Evolutionary conservation across 1,284 basidiomycete species (phyloP), one percentile per base, ranked within the genome.

Genomic region (Neonothopanus nambi): DNA sequence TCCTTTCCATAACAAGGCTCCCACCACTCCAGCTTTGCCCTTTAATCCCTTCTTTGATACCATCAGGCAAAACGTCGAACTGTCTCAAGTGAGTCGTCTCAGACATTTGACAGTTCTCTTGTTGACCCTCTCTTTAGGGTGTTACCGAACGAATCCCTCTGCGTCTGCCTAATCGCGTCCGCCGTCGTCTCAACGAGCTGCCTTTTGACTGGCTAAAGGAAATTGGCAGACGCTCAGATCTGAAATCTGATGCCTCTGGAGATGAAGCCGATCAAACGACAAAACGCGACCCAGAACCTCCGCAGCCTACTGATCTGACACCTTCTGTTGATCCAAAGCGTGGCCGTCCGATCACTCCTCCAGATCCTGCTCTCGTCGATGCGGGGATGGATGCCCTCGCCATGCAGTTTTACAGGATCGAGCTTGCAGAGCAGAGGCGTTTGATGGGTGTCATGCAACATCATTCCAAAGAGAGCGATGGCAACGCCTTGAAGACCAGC

Each of bases 1-100:
- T 17, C 8, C 20, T 33, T 48, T 26, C 30, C 26, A 28, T 37
- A 38, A 51, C 37, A 36, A 41, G 26, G 8, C 45, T 15, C 30
- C 18, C 13, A 41, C 41, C 33, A 21, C 57, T 28, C 21, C 26
- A 26, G 20, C 51, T 15, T 21, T 69, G 5, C 81, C 86, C 2
- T 84, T 78, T 48, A 95, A 94, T 66, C 93, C 93, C 3, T 95
- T 95, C 72, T 95, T 95, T 62, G 95, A 99, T 72, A 90, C 93
- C 63, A 93, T 99, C 62, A 89, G 96, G 28, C 96, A 99, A 70
- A 97, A 98, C 65, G 71, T 89, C 15, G 96, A 99, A 73, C 81
- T 97, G 33, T 84, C 86, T 11, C 87, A 92, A 5, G 54, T 55
- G 24, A 23, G 41, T 33, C 4, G 30, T 33, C 21, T 12, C 17